Evolutionary conservation across 2,329 filamentous ascomycete species (phyloP), one percentile per base, ranked within the genome.

Genomic region (Aureobasidium pullulans): DNA sequence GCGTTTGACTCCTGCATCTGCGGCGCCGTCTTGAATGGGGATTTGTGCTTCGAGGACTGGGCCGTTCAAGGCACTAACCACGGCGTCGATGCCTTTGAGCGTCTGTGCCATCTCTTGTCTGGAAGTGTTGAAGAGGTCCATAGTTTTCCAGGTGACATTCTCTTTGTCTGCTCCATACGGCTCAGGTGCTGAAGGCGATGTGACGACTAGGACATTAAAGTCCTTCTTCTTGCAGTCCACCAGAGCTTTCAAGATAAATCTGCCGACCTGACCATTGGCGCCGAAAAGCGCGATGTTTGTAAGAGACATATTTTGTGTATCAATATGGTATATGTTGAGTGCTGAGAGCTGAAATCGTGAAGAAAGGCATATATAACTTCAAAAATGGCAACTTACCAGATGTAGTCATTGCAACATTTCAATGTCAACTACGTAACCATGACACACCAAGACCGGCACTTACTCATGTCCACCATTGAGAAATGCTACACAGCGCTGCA

Each of bases 61-160:
- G 0, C 66, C 66, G 37, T 64, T 67, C 28, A 71, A 52, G 0
- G 66, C 64, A 57, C 64, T 68, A 29, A 70, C 54, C 0, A 69
- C 60, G 2, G 61, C 65, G 43, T 69, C 65, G 6, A 67, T 65
- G 1, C 64, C 66, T 40, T 57, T 34, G 6, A 69, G 54, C 3
- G 54, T 44, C 1, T 62, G 19, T 1, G 60, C 61, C 5, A 69
- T 47, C 1, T 63, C 54, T 3, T 62, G 58, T 4, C 52, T 31
- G 6, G 54, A 63, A 6, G 62, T 29, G 8, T 58, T 43, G 1
- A 54, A 32, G 1, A 63, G 31, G 23, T 69, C 64, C 9, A 66
- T 72, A 9, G 16, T 32, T 32, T 57, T 50, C 39, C 60, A 43
- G 6, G 49, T 46, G 9, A 60, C 44, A 31, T 61, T 62, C 15